A percentile compares a stretch with the other conserved stretches of the same genome.
Evolutionary conservation across 1,139 yeast genomes (phyloP).

Genomic region (Blastobotrys buckinghamii): DNA sequence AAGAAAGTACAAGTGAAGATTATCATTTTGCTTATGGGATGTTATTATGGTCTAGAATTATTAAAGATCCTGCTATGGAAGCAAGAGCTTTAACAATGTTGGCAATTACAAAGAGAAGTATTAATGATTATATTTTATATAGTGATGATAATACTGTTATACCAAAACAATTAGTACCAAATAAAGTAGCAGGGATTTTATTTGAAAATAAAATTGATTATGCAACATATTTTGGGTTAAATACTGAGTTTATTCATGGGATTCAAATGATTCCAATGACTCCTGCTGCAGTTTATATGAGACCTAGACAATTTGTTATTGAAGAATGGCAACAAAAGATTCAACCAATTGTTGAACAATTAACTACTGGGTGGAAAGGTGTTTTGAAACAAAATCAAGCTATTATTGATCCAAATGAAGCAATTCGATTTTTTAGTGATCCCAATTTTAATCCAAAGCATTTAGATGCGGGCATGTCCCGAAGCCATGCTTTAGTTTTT

Average conservation of each 20-base stretch:
- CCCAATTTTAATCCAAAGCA: slow-evolving; percentile 39
- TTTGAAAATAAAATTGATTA: slow-evolving; percentile 81
- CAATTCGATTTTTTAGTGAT: slow-evolving; percentile 60
- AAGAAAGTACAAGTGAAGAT: slow-evolving; percentile 69
- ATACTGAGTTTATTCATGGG: slow-evolving; percentile 74
- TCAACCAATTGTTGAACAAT: slow-evolving; percentile 41
- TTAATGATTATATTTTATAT: slow-evolving; percentile 55
- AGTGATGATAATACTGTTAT: slow-evolving; percentile 46
- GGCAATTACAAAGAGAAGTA: slow-evolving; percentile 49
- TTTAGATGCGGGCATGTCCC: slow-evolving; percentile 80
- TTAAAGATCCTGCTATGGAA: slow-evolving; percentile 57
- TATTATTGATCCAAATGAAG: slow-evolving; percentile 51
- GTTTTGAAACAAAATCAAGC: slow-evolving; percentile 68
- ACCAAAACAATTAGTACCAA: slow-evolving; percentile 47
- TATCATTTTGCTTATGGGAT: slow-evolving; percentile 60
- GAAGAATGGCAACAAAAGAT: slow-evolving; percentile 67
- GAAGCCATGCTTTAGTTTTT: slow-evolving; percentile 73
- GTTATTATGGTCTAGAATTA: slow-evolving; percentile 63
- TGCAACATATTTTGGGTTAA: slow-evolving; percentile 73
- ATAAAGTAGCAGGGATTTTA: slow-evolving; percentile 59
- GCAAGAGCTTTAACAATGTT: slow-evolving; percentile 61
- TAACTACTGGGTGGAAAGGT: slow-evolving; percentile 74
- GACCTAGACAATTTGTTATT: slow-evolving; percentile 57
- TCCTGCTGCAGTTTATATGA: slow-evolving; percentile 64
- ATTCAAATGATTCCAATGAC: slow-evolving; percentile 86